Evolutionary conservation across 2,329 filamentous ascomycete genomes (phyloP).

Genomic region (Fusarium lateritium): DNA sequence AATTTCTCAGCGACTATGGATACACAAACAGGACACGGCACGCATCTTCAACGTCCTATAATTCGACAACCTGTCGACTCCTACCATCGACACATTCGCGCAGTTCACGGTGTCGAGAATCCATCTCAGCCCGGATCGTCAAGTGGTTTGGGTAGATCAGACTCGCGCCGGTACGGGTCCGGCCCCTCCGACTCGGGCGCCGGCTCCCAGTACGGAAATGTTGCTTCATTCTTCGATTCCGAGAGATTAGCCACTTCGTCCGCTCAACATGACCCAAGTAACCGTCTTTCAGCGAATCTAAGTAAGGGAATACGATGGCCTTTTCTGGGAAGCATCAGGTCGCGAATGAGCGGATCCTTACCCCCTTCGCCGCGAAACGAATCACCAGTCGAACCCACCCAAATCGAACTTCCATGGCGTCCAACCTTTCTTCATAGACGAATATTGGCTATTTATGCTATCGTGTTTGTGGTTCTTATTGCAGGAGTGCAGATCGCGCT

Average conservation of each 20-base stretch:
- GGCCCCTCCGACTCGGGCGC: slow-evolving; percentile 12
- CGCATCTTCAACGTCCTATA: slow-evolving; percentile 39
- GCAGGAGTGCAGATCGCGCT: slow-evolving; percentile 52
- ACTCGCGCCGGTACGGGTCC: slow-evolving; percentile 25
- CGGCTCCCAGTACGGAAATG: slow-evolving; percentile 29
- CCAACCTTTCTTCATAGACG: slow-evolving; percentile 55
- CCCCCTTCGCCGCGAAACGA: slow-evolving; percentile 28
- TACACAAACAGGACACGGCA: slow-evolving; percentile 30
- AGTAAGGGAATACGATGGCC: slow-evolving; percentile 43
- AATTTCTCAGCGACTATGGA: slow-evolving; percentile 41
- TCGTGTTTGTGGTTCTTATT: slow-evolving; percentile 50
- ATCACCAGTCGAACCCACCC: slow-evolving; percentile 41
- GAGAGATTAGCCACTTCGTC: slow-evolving; percentile 45
- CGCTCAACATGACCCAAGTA: slow-evolving; percentile 32
- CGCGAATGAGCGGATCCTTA: slow-evolving; percentile 35
- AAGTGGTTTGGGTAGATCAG: slow-evolving; percentile 20
- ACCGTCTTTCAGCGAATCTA: slow-evolving; percentile 19
- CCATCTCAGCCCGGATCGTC: slow-evolving; percentile 26
- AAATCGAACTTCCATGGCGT: slow-evolving; percentile 53
- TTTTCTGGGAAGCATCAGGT: slow-evolving; percentile 48
- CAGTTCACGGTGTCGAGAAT: slow-evolving; percentile 43
- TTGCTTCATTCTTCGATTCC: slow-evolving; percentile 48
- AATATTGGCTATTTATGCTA: slow-evolving; percentile 50
- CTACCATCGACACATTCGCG: slow-evolving; percentile 48
- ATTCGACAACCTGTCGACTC: slow-evolving; percentile 46